These are phyloP conservation scores for Hordeum marinum DNA, from an alignment of 176 grass and related monocot genomes.

Conservation along the genomic window DNA sequence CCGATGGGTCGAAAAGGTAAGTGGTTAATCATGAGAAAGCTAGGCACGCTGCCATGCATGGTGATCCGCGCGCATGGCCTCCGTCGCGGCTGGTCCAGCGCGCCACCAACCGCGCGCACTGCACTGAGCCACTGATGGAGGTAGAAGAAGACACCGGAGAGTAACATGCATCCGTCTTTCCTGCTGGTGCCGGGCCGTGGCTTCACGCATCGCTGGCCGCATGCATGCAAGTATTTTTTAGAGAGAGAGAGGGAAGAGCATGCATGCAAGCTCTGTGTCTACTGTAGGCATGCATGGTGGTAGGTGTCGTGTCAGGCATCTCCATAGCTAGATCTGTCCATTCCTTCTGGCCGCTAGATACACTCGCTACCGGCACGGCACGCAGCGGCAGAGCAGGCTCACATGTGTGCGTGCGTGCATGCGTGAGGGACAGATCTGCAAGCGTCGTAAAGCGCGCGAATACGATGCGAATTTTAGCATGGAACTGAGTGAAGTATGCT, in stretches of 20 bases:
- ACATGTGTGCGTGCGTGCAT: not conserved
- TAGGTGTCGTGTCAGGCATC: conserved; percentile 17
- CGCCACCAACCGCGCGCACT: not conserved
- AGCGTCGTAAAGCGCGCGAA: not conserved
- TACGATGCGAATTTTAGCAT: not conserved
- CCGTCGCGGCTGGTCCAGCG: not conserved
- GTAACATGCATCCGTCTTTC: not conserved
- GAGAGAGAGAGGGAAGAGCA: not conserved
- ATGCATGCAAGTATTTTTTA: not conserved
- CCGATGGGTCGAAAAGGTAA: not conserved
- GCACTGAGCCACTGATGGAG: not conserved
- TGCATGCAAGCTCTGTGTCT: not conserved
- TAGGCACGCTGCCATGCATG: not conserved
- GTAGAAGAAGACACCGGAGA: not conserved
- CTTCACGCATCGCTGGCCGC: not conserved
- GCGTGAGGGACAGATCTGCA: not conserved
- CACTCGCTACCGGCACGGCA: not conserved
- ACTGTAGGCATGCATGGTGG: not conserved
- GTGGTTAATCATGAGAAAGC: not conserved
- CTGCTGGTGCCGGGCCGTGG: not conserved
- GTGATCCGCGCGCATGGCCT: not conserved
- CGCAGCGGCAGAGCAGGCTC: not conserved
- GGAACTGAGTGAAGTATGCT: not conserved
- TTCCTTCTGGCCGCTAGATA: not conserved
- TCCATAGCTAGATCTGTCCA: not conserved